Percentiles rank a stretch among this genome's conserved stretches.
These are phyloP conservation scores for Blastocystis sp. DNA, from an alignment of 352 stramenopile species.

Conservation along the genomic window DNA sequence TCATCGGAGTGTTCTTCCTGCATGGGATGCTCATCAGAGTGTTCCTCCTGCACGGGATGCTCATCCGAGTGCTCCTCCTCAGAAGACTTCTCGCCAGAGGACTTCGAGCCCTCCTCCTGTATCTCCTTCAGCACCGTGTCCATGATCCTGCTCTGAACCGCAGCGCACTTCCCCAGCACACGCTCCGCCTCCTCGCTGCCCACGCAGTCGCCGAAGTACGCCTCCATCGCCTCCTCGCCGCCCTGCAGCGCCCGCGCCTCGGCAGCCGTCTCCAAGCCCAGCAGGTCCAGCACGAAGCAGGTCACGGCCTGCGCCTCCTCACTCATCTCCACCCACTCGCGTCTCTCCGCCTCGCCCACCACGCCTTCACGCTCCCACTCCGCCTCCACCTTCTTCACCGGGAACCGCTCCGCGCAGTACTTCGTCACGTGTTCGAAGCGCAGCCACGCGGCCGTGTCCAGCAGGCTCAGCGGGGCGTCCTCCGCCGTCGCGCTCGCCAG, in stretches of 20 bases:
- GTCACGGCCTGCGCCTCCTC: not conserved
- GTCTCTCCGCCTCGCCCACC: not conserved
- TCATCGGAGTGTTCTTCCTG: too few relatives aligned
- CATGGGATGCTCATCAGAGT: too few relatives aligned
- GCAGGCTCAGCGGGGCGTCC: not conserved
- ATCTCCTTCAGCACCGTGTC: not conserved
- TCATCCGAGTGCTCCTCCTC: too few relatives aligned
- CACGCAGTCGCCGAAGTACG: not conserved
- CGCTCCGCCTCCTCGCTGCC: not conserved
- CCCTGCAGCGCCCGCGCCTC: not conserved
- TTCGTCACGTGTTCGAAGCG: not conserved
- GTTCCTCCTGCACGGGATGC: too few relatives aligned
- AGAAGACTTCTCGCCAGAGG: too few relatives aligned
- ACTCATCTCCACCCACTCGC: not conserved
- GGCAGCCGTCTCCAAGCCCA: not conserved
- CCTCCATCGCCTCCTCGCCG: not conserved
- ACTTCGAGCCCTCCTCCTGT: not conserved
- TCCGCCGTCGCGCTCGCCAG: not conserved
- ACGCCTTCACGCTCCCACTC: not conserved
- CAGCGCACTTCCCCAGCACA: not conserved
- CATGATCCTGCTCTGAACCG: not conserved
- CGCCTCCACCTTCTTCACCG: not conserved
- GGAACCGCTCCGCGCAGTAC: not conserved
- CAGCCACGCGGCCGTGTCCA: not conserved
- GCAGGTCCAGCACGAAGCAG: not conserved